Evolutionary conservation across 306 rosid species (phyloP), one percentile per base, ranked within the genome.

Genomic region (Begonia masoniana): DNA sequence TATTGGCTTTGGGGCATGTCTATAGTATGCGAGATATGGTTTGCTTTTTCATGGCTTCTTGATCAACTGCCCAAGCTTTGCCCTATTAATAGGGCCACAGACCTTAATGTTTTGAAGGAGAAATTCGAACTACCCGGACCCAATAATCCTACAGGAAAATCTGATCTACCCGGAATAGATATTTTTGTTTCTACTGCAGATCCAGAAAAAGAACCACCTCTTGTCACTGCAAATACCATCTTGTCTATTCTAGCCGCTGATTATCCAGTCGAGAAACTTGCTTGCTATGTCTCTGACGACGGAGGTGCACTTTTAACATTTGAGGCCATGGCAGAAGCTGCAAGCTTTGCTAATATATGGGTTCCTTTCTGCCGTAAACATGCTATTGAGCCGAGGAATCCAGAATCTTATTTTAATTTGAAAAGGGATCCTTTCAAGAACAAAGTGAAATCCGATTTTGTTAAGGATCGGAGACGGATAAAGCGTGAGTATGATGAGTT

Each of bases 291-390:
- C 54, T 89, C 97, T 73, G 97, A 89, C 50, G 97, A 89, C 67
- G 97, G 97, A 53, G 97, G 97, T 56, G 97, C 97, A 43, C 95
- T 89, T 64, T 56, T 89, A 61, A 89, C 97, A 47, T 89, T 89
- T 59, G 97, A 89, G 77, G 97, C 97, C 61, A 89, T 89, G 97
- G 97, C 97, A 11, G 97, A 89, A 67, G 97, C 97, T 57, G 97
- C 97, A 16, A 89, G 97, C 63, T 89, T 82, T 82, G 84, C 97
- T 45, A 85, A 89, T 60, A 50, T 48, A 11, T 89, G 97, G 97
- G 87, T 78, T 54, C 97, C 97, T 2, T 89, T 89, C 72, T 89
- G 97, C 59, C 94, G 97, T 47, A 89, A 89, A 61, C 97, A 89
- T 67, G 56, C n/a, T 19, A 89, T 89, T 49, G 97, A 89, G 66